phyloP scores from a whole-genome alignment of 2,329 filamentous ascomycete species.

The Orbilia quercus region DNA sequence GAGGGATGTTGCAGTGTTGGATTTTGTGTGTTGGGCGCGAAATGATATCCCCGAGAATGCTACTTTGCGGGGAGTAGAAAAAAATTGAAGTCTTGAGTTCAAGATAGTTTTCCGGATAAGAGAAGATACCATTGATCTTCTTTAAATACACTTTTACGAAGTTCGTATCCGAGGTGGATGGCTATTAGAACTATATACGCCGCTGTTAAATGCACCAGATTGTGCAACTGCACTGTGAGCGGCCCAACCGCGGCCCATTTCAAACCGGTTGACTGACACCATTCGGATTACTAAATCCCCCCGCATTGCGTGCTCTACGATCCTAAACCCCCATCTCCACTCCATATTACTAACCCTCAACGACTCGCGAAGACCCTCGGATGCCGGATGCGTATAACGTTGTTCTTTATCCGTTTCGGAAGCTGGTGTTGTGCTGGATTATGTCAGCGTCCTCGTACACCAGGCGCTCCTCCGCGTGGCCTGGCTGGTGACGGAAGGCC shows the following conservation, averaged over 20 bases:
- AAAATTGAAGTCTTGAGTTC: constrained; percentile 20
- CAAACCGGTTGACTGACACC: constrained; percentile 36
- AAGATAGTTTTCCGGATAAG: constrained; percentile 21
- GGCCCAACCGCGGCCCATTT: constrained; percentile 34
- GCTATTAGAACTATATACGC: background rate
- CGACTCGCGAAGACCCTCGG: background rate
- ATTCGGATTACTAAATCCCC: constrained; percentile 46
- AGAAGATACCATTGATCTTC: constrained; percentile 23
- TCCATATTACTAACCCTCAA: background rate
- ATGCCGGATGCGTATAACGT: background rate
- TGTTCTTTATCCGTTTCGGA: background rate
- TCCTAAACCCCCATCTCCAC: too few relatives aligned
- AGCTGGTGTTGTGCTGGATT: background rate
- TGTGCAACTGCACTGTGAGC: constrained; percentile 12
- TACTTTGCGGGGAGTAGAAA: background rate
- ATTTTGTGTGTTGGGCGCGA: background rate
- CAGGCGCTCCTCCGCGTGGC: constrained; percentile 7
- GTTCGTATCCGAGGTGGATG: background rate
- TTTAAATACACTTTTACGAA: background rate
- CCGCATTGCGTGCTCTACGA: constrained; percentile 37
- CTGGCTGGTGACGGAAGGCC: constrained; percentile 5
- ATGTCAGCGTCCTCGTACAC: constrained; percentile 2
- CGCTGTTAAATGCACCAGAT: constrained; percentile 18
- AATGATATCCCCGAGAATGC: background rate
- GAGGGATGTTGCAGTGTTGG: background rate